These are phyloP conservation scores for Aurantiochytrium sp. DNA, from an alignment of 108 stramenopile genomes.

Conservation along the genomic window DNA sequence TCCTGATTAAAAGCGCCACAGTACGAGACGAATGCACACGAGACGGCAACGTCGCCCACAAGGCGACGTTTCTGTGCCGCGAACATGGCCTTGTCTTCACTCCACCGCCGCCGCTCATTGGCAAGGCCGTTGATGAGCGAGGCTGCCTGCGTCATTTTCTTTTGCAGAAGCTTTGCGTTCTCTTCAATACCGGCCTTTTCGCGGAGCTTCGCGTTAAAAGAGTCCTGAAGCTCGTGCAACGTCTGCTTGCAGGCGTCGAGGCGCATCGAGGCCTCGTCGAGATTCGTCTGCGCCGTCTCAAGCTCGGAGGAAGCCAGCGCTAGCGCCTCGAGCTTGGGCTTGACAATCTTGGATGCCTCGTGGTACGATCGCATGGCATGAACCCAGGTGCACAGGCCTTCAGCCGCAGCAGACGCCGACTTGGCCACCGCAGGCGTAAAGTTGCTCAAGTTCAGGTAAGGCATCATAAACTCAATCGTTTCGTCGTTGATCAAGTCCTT, in stretches of 20 bases:
- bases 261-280: constrained; percentile 61
- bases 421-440: constrained; percentile 67
- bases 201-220: constrained; percentile 72
- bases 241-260: constrained; percentile 62
- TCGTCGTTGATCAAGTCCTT: constrained; percentile 81
- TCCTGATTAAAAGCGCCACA: constrained; percentile 85
- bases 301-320: constrained; percentile 67
- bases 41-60: constrained; percentile 79
- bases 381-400: constrained; percentile 78
- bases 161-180: constrained; percentile 60
- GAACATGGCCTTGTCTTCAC: constrained; percentile 74
- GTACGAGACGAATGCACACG: constrained; percentile 76
- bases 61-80: constrained; percentile 68
- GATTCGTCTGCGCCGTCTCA: constrained; percentile 70
- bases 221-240: constrained; percentile 59
- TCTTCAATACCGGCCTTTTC: constrained; percentile 71
- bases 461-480: constrained; percentile 74
- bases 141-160: constrained; percentile 78
- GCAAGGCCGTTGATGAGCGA: constrained; percentile 71
- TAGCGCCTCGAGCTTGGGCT: constrained; percentile 82
- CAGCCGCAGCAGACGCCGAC: constrained; percentile 71
- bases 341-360: constrained; percentile 82
- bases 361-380: constrained; percentile 79
- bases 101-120: constrained; percentile 74
- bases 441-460: constrained; percentile 68